Evolutionary conservation across 1,284 basidiomycete genomes (phyloP).

Genomic region (Cerioporus squamosus): DNA sequence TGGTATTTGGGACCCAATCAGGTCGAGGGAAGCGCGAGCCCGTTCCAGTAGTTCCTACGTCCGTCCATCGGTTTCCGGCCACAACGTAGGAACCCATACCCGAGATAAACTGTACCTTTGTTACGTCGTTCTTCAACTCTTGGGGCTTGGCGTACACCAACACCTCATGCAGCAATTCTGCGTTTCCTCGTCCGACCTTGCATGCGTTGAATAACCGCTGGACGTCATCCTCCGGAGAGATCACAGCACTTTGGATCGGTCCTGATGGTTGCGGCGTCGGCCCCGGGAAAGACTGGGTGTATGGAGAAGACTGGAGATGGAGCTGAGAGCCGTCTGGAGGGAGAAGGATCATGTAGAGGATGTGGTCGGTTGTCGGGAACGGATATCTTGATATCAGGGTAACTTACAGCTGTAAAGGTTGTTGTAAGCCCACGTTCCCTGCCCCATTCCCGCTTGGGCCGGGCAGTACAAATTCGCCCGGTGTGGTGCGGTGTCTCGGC

Average conservation of each 20-base stretch:
- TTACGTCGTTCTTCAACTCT: constrained; percentile 59
- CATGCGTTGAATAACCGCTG: constrained; percentile 76
- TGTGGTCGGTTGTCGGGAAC: constrained; percentile 10
- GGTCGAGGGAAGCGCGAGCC: constrained; percentile 70
- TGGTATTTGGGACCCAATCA: constrained; percentile 73
- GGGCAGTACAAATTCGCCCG: constrained; percentile 21
- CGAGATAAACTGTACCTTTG: constrained; percentile 46
- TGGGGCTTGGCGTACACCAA: constrained; percentile 67
- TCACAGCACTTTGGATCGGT: constrained; percentile 10
- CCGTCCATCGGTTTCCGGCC: background rate
- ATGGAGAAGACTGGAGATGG: constrained; percentile 12
- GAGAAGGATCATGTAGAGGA: constrained; percentile 24
- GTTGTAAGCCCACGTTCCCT: constrained; percentile 20
- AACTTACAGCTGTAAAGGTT: constrained; percentile 19
- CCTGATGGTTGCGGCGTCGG: constrained; percentile 3
- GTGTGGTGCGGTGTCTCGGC: constrained; percentile 17
- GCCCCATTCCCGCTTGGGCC: constrained; percentile 2
- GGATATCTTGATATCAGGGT: constrained; percentile 2
- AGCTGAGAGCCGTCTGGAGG: constrained; percentile 23
- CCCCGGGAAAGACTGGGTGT: constrained; percentile 3
- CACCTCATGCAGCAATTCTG: constrained; percentile 65
- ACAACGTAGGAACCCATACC: background rate
- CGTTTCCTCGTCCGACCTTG: constrained; percentile 73
- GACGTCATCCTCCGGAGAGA: constrained; percentile 75
- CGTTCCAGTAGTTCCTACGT: constrained; percentile 72